These are phyloP conservation scores for Diplodia sapinea DNA, from an alignment of 2,329 filamentous ascomycete species.

Conservation along the genomic window DNA sequence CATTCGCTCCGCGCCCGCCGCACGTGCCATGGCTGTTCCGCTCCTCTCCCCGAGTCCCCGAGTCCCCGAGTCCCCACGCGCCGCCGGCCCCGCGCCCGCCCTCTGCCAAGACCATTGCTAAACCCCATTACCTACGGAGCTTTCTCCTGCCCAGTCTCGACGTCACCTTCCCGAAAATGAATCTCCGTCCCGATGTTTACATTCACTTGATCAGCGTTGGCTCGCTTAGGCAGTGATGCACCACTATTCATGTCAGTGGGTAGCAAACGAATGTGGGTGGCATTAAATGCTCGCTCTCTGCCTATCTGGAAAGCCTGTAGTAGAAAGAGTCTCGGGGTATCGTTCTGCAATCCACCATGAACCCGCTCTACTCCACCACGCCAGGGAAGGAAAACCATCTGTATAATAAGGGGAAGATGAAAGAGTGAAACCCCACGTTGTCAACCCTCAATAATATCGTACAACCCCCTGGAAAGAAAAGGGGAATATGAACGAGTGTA, in stretches of 20 bases:
- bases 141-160: not conserved
- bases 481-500: not conserved
- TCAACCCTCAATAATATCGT: not conserved
- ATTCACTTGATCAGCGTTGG: no score
- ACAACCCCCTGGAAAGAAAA: not conserved
- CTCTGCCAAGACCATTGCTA: conserved; percentile 1
- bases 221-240: no score
- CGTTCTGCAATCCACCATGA: not conserved
- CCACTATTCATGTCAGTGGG: not conserved
- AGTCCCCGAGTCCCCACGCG: not conserved
- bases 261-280: not conserved
- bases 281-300: not conserved
- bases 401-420: not conserved
- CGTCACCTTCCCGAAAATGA: not conserved
- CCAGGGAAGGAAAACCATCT: not conserved
- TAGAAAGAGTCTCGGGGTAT: not conserved
- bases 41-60: not conserved
- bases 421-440: not conserved
- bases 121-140: not conserved
- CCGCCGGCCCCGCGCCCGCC: not conserved
- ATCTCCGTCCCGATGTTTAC: no score
- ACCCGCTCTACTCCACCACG: not conserved
- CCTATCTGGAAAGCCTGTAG: not conserved
- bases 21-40: not conserved
- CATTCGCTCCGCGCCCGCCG: conserved; percentile 4